Evolutionary conservation across 1,139 yeast species (phyloP).

Genomic region (Spathaspora sp.): DNA sequence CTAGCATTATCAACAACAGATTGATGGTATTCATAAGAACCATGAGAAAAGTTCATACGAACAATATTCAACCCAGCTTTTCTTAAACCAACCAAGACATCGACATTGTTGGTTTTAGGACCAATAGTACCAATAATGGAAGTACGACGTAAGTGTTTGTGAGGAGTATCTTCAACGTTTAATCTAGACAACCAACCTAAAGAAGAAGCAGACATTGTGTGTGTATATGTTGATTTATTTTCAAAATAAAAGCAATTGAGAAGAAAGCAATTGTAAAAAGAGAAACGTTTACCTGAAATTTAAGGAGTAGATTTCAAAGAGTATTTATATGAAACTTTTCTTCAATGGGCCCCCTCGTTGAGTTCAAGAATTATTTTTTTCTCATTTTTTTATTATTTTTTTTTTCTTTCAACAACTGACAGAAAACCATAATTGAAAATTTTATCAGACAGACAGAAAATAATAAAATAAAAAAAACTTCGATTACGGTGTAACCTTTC

Average conservation of each 20-base stretch:
- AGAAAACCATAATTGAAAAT: neutral
- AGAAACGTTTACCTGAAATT: conserved; percentile 3
- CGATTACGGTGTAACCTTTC: neutral
- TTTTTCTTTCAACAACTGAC: too few relatives aligned
- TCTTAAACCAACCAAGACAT: conserved; percentile 81
- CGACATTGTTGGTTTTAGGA: conserved; percentile 93
- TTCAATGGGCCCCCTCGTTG: neutral
- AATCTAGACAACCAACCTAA: conserved; percentile 79
- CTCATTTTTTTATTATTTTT: too few relatives aligned
- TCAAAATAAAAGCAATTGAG: conserved; percentile 1
- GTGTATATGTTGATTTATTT: neutral
- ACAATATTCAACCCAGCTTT: conserved; percentile 97
- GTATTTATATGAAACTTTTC: conserved; percentile 1
- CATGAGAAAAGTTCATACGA: conserved; percentile 99
- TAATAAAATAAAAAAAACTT: neutral
- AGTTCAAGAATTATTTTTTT: neutral
- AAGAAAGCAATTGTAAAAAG: neutral
- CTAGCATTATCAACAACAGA: conserved; percentile 94
- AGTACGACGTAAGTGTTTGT: conserved; percentile 85
- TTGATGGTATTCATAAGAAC: conserved; percentile 95
- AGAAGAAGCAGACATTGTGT: conserved; percentile 30
- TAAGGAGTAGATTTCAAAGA: conserved; percentile 1
- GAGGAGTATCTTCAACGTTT: conserved; percentile 77
- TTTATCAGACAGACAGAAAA: neutral
- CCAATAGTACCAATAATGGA: conserved; percentile 98